Evolutionary conservation across 495 filamentous ascomycete species (phyloP).

Genomic region (Aspergillus leporis): DNA sequence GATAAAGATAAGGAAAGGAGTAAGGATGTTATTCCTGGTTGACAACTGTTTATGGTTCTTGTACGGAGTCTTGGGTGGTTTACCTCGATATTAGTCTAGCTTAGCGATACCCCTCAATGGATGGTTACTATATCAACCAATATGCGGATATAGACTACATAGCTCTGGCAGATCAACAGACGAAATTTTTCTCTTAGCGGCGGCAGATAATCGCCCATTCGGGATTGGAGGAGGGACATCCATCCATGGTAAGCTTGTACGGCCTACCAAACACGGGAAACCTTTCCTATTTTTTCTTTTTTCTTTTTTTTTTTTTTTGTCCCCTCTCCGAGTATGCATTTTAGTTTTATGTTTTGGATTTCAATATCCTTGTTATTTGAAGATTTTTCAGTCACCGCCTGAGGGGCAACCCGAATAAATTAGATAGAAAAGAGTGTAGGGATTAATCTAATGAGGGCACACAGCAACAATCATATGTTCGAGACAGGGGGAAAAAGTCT

Average conservation of each 20-base stretch:
- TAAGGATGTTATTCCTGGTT: not conserved
- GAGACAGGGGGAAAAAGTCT: not conserved
- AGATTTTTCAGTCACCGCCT: constrained; percentile 5
- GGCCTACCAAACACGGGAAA: constrained; percentile 6
- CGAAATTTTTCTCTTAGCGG: constrained; percentile 16
- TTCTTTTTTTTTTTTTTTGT: constrained; percentile 2
- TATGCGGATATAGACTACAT: not conserved
- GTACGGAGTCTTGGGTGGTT: constrained; percentile 1
- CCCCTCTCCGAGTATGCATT: not conserved
- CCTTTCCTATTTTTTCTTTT: not conserved
- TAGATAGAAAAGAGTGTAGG: not conserved
- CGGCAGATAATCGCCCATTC: constrained; percentile 14
- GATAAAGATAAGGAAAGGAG: no score
- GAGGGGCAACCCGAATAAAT: not conserved
- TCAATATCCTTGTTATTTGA: not conserved
- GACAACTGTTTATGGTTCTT: not conserved
- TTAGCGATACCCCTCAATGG: constrained; percentile 15
- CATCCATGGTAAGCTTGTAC: constrained; percentile 24
- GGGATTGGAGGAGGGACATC: constrained; percentile 21
- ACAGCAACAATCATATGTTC: constrained; percentile 1
- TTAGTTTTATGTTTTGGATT: no score
- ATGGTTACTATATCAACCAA: not conserved
- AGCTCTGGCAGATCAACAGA: constrained; percentile 3
- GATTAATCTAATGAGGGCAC: constrained; percentile 13
- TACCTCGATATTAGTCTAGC: constrained; percentile 6